phyloP scores from a whole-genome alignment of 306 rosid genomes.

The Morella rubra region DNA sequence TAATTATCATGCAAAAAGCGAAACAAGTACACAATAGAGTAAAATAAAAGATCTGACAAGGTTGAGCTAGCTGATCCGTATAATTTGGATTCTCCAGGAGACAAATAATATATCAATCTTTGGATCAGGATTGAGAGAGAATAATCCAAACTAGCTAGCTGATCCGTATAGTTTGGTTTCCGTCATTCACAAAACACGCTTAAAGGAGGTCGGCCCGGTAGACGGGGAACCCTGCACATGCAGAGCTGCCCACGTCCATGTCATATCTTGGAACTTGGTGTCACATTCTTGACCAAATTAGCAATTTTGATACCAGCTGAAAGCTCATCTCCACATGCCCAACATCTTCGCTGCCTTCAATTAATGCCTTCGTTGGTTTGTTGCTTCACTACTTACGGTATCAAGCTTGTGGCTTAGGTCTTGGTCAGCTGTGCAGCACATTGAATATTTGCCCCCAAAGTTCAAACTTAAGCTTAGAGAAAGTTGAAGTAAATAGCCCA shows the following conservation, averaged over 20 bases:
- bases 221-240: conserved; percentile 29
- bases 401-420: too few relatives aligned
- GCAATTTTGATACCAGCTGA: neutral
- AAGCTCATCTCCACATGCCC: neutral
- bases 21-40: neutral
- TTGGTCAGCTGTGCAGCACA: too few relatives aligned
- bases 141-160: neutral
- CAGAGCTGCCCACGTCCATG: neutral
- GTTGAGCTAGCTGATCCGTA: too few relatives aligned
- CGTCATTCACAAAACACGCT: neutral
- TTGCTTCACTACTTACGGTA: too few relatives aligned
- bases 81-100: conserved; percentile 25
- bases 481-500: too few relatives aligned
- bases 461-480: too few relatives aligned
- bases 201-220: neutral
- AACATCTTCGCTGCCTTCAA: too few relatives aligned
- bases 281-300: neutral
- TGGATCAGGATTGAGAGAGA: neutral
- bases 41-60: neutral
- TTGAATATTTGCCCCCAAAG: too few relatives aligned
- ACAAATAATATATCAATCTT: neutral
- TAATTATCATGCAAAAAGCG: neutral
- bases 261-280: neutral
- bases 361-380: too few relatives aligned
- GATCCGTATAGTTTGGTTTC: too few relatives aligned